Base-by-base conservation (phyloP, 2,329 filamentous ascomycete genomes). In the Amylocarpus encephaloides region DNA sequence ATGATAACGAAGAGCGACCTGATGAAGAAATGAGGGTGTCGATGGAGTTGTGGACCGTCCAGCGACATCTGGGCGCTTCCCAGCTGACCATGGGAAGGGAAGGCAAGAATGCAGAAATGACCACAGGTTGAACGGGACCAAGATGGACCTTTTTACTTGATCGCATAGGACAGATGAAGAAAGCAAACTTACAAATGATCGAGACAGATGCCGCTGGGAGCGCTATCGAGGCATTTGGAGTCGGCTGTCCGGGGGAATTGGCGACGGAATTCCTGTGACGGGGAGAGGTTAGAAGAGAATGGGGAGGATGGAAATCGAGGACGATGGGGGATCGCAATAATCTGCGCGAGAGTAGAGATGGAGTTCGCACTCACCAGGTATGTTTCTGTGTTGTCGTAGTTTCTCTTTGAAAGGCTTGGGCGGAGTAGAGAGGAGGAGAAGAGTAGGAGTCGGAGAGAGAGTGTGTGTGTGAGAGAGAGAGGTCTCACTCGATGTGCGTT, bases 201-300 rank as follows among this genome's bases (percentile, higher is more conserved):
- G 49, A 57, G 61, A 62, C 53, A 48, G 52, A 60, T 61, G 59
- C 41, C 51, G 60, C 63, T 59, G 60, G 53, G 58, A 58, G 52
- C 57, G 56, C 61, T 66, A 64, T 66, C 59, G 58, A 62, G 56
- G 60, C 65, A 66, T 66, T 57, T 58, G 57, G 53, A 59, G 51
- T 61, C 40, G 59, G 59, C 54, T 22, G 59, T 62, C 50, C 51
- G 56, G 54, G 56, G 55, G 49, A 63, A 61, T 59, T 57, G 57
- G 43, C 33, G 55, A 53, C 59, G 50, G 47, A 53, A 52, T 56
- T 49, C 49, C 61, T 64, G 56, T 52, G 55, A 54, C 45, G 49
- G 41, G 48, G 46, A 53, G 50, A 16, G 34, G 51, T 57, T 55
- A 56, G 59, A 54, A 60, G 54, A 54, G 38, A 47, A 48, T 16